Base-by-base conservation (phyloP, 164 flowering plant species). In the Magnolia kwangsiensis region DNA sequence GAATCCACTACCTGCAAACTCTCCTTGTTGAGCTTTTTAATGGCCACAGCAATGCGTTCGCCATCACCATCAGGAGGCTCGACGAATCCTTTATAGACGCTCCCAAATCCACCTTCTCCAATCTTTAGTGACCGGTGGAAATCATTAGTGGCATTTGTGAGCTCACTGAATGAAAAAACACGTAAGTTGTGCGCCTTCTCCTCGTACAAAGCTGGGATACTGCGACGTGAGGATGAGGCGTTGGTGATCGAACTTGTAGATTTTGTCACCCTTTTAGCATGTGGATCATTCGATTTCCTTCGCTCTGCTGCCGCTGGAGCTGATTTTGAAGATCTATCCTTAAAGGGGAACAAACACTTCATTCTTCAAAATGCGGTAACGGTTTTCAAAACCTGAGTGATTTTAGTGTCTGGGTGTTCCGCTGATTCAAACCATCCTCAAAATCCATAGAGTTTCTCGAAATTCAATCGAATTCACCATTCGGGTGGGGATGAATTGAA, bases 91-190 rank as follows among this genome's bases (percentile, higher is more conserved):
- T 87, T 90, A 72, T 89, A 90, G 0, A 91, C 94, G 75, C 84
- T 55, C 67, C 97, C 95, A 79, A 93, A 93, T 50, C 95, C 96
- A 16, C 94, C 97, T 84, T 90, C 94, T 7, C 97, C 94, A 67
- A 93, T 86, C 88, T 89, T 90, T 11, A 86, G 82, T 74, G 83
- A 58, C 80, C 89, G 84, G 66, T 66, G 86, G 78, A 93, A 92
- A 72, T 82, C 80, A 69, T 82, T 79, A 1, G 97, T 90, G 3
- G 95, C 97, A 2, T 82, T 73, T 59, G 77, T 79, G 4, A 90
- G 91, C 87, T 92, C 94, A 0, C 81, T 55, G 71, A 78, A 83
- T 0, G 87, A 73, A 72, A 92, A 92, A 19, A 86, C 90, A 51
- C 93, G 72, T 83, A 89, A 77, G 55, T 85, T 85, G n/a, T 84